Evolutionary conservation across 805 yeast species (phyloP).

Genomic region (Pichia exigua): DNA sequence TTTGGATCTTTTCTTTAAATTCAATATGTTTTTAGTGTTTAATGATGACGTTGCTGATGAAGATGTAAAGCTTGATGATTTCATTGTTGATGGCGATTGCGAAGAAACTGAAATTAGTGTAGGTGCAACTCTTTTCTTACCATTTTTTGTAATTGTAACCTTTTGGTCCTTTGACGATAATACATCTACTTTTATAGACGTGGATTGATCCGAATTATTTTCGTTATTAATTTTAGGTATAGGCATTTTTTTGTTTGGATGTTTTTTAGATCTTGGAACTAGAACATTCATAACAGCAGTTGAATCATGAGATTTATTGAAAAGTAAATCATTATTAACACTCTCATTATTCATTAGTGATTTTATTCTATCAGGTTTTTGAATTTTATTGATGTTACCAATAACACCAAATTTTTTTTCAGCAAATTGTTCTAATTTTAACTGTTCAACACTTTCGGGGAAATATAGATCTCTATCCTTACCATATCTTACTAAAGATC

Average conservation of each 20-base stretch:
- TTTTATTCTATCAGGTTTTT: slow-evolving; percentile 29
- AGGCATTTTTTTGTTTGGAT: slow-evolving; percentile 23
- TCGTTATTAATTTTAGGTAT: neutral
- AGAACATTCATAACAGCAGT: slow-evolving; percentile 18
- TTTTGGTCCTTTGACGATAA: slow-evolving; percentile 30
- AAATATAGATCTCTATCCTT: slow-evolving; percentile 79
- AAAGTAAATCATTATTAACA: neutral
- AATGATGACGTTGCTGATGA: neutral
- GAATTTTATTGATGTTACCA: neutral
- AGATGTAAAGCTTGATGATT: neutral
- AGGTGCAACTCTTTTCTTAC: slow-evolving; percentile 71
- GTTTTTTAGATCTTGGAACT: slow-evolving; percentile 27
- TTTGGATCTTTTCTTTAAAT: slow-evolving; percentile 22
- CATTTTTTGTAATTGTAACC: slow-evolving; percentile 63
- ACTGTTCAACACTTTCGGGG: slow-evolving; percentile 81
- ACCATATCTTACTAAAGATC: slow-evolving; percentile 75
- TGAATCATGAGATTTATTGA: neutral
- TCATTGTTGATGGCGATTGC: neutral
- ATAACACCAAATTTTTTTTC: slow-evolving; percentile 13
- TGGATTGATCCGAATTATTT: neutral
- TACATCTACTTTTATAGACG: slow-evolving; percentile 8
- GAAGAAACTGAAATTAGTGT: slow-evolving; percentile 44
- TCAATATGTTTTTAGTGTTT: slow-evolving; percentile 6
- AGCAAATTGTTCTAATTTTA: slow-evolving; percentile 62
- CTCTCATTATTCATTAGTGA: slow-evolving; percentile 30